These are phyloP conservation scores for Rutstroemia sp. DNA, from an alignment of 2,329 filamentous ascomycete genomes.

Conservation along the genomic window DNA sequence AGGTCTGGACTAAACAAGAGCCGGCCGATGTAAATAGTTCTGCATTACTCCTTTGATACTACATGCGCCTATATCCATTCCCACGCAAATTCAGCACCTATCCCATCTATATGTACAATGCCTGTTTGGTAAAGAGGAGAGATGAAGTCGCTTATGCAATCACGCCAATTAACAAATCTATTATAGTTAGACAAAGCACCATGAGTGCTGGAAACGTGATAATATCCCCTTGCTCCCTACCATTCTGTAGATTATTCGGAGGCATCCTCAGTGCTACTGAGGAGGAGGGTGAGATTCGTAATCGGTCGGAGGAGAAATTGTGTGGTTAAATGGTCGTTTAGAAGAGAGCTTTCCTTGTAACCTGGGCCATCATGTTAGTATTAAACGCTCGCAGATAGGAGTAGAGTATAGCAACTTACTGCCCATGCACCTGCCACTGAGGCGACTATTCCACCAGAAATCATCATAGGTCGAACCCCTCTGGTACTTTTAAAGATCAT, in stretches of 20 bases:
- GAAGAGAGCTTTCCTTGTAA: constrained; percentile 43
- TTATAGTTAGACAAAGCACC: constrained; percentile 25
- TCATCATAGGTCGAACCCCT: constrained; percentile 85
- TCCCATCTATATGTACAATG: constrained; percentile 30
- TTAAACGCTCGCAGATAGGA: not conserved
- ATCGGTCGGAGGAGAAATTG: not conserved
- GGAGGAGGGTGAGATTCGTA: constrained; percentile 2
- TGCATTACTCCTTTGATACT: constrained; percentile 20
- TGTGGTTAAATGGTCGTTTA: constrained; percentile 24
- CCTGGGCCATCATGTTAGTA: constrained; percentile 30
- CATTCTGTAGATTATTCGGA: constrained; percentile 4
- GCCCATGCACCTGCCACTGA: constrained; percentile 82
- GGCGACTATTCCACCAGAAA: constrained; percentile 85
- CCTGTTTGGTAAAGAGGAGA: constrained; percentile 27
- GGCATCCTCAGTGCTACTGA: not conserved
- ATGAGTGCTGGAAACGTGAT: constrained; percentile 25
- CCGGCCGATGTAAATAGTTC: constrained; percentile 3
- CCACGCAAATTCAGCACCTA: constrained; percentile 7
- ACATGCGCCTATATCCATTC: constrained; percentile 20
- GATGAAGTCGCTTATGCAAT: constrained; percentile 31
- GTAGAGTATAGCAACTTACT: constrained; percentile 48
- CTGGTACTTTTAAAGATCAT: constrained; percentile 96
- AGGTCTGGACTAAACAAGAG: not conserved
- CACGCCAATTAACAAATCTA: constrained; percentile 26
- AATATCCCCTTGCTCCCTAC: constrained; percentile 10